Conservation (phyloP, 106 monocot genomes). For the Agapanthus africanus region DNA sequence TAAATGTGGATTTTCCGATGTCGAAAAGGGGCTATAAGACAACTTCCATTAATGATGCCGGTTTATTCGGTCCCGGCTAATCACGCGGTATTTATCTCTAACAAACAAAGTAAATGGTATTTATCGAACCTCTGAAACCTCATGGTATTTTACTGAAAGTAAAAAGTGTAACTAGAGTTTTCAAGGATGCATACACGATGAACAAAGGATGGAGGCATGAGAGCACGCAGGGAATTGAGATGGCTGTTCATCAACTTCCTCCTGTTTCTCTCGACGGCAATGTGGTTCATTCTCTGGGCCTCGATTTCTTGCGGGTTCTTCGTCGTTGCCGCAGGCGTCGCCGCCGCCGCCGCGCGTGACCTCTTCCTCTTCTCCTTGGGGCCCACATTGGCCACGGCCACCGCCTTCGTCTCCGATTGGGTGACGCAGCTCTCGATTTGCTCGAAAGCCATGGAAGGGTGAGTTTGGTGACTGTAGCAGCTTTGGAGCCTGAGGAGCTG, state of each 20-base stretch:
- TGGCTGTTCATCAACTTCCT: slow-evolving; percentile 89
- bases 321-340: neutral
- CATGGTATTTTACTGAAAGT: too few species aligned
- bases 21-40: too few species aligned
- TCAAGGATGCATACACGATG: slow-evolving; percentile 36
- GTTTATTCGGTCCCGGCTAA: too few species aligned
- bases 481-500: slow-evolving; percentile 28
- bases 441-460: slow-evolving; percentile 3
- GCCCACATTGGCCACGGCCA: neutral
- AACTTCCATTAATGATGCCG: too few species aligned
- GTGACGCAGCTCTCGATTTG: slow-evolving; percentile 66
- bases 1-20: too few species aligned
- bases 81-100: too few species aligned
- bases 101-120: too few species aligned
- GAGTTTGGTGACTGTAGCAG: neutral
- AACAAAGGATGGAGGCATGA: slow-evolving; percentile 72
- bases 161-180: too few species aligned
- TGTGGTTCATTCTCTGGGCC: slow-evolving; percentile 88
- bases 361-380: slow-evolving; percentile 36
- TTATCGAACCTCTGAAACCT: too few species aligned
- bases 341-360: neutral
- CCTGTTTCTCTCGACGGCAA: slow-evolving; percentile 92
- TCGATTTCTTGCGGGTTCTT: slow-evolving; percentile 61
- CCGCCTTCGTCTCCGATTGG: neutral
- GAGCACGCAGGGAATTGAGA: slow-evolving; percentile 55